Evolutionary conservation across 1,139 yeast species (phyloP).

Genomic region (Geotrichum siamense): DNA sequence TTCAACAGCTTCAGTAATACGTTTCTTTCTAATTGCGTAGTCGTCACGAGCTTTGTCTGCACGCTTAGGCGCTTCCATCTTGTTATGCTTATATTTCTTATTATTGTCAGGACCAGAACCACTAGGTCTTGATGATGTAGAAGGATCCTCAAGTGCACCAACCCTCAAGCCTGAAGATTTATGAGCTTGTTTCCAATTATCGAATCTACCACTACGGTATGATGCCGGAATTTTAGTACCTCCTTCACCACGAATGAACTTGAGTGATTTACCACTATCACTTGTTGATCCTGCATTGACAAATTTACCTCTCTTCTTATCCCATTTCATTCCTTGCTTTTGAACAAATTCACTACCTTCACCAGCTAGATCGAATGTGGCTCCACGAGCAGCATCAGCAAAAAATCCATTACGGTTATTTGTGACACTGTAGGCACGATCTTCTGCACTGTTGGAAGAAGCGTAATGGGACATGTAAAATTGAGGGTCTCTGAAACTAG

Average conservation of each 20-base stretch:
- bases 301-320: constrained; percentile 86
- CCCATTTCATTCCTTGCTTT: constrained; percentile 83
- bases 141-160: constrained; percentile 45
- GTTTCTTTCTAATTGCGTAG: constrained; percentile 72
- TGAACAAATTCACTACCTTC: constrained; percentile 54
- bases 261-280: constrained; percentile 32
- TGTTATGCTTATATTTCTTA: constrained; percentile 61
- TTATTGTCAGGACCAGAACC: constrained; percentile 29
- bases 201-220: constrained; percentile 83
- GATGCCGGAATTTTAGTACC: constrained; percentile 93
- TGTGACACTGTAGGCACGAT: constrained; percentile 56
- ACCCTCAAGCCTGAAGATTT: constrained; percentile 45
- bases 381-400: constrained; percentile 74
- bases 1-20: constrained; percentile 73
- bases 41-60: constrained; percentile 90
- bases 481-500: constrained; percentile 61
- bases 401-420: constrained; percentile 40
- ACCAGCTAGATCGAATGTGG: constrained; percentile 74
- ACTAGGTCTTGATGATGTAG: constrained; percentile 13
- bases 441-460: constrained; percentile 60
- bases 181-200: constrained; percentile 78
- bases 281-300: constrained; percentile 72
- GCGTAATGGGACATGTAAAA: constrained; percentile 88
- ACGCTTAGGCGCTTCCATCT: constrained; percentile 70
- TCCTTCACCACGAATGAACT: constrained; percentile 88